phyloP scores from a whole-genome alignment of 768 basidiomycete species.

The Mycena vitilis region DNA sequence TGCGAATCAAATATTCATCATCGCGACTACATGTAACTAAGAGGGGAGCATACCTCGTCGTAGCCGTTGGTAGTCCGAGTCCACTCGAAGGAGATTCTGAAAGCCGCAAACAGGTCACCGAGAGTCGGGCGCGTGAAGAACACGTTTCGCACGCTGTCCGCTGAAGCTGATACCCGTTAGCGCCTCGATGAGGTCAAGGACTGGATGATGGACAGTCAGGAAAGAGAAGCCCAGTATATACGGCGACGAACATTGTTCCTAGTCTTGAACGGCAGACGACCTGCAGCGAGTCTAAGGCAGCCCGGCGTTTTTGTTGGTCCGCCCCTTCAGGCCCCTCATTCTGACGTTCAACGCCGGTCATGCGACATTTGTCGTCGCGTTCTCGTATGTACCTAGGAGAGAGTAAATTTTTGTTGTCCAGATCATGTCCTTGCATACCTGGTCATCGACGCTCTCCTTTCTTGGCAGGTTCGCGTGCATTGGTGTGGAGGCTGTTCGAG shows the following conservation, averaged over 20 bases:
- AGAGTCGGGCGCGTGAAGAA: constrained; percentile 4
- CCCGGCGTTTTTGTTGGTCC: background rate
- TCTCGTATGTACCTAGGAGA: constrained; percentile 8
- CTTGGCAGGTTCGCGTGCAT: constrained; percentile 3
- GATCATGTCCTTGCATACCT: constrained; percentile 6
- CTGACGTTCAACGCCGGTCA: constrained; percentile 19
- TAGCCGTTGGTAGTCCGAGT: background rate
- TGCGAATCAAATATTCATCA: constrained; percentile 15
- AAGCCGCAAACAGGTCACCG: background rate
- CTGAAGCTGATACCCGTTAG: constrained; percentile 4
- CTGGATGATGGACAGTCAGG: constrained; percentile 8
- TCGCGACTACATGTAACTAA: constrained; percentile 1
- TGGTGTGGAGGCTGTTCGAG: constrained; percentile 3
- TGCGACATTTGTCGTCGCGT: constrained; percentile 12
- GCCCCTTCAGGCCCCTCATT: background rate
- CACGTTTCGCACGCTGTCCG: constrained; percentile 11
- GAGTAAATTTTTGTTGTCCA: constrained; percentile 9
- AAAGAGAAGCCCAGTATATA: background rate
- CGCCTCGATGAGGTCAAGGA: constrained; percentile 2
- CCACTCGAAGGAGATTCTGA: constrained; percentile 9
- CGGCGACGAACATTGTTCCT: constrained; percentile 4
- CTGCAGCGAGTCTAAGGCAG: background rate
- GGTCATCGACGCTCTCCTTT: constrained; percentile 1
- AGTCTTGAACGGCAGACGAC: constrained; percentile 10
- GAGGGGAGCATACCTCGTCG: constrained; percentile 10